phyloP scores from a whole-genome alignment of 2,329 filamentous ascomycete genomes.

The Fusarium tuaranense region DNA sequence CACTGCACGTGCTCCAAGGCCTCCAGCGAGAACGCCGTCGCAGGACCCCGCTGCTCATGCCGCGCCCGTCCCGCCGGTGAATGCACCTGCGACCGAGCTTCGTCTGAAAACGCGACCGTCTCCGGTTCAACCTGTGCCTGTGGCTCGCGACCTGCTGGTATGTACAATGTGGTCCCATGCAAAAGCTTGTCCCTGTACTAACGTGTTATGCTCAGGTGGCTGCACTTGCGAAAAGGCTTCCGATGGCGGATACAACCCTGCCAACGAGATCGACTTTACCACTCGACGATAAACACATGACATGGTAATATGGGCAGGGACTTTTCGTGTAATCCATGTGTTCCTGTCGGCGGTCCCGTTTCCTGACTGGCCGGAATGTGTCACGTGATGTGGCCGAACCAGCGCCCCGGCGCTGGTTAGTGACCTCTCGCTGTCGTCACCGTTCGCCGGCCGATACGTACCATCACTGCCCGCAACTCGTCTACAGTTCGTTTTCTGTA shows the following conservation, averaged over 20 bases:
- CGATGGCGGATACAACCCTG: conserved; percentile 70
- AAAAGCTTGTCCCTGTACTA: conserved; percentile 13
- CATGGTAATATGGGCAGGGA: not conserved
- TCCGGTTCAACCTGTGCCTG: conserved; percentile 78
- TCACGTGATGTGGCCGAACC: too few species aligned
- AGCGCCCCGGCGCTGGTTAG: too few species aligned
- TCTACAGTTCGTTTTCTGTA: too few species aligned
- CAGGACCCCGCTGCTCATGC: conserved; percentile 85
- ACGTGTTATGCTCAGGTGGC: conserved; percentile 59
- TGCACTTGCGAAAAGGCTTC: conserved; percentile 87
- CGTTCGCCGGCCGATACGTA: too few species aligned
- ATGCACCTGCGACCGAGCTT: conserved; percentile 83
- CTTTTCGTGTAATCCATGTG: too few species aligned
- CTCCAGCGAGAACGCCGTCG: conserved; percentile 76
- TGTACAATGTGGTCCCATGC: conserved; percentile 46
- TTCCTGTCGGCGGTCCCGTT: too few species aligned
- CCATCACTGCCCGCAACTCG: too few species aligned
- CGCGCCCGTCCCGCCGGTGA: conserved; percentile 81
- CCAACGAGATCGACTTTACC: conserved; percentile 88
- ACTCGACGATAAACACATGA: conserved; percentile 57
- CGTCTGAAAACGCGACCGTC: conserved; percentile 74
- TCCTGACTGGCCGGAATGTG: too few species aligned
- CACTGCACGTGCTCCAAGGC: conserved; percentile 89
- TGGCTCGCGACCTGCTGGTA: conserved; percentile 78
- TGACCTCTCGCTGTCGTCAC: too few species aligned